Base-by-base conservation (phyloP, 73 alveolate genomes). In the Paramecium pentaurelia region DNA sequence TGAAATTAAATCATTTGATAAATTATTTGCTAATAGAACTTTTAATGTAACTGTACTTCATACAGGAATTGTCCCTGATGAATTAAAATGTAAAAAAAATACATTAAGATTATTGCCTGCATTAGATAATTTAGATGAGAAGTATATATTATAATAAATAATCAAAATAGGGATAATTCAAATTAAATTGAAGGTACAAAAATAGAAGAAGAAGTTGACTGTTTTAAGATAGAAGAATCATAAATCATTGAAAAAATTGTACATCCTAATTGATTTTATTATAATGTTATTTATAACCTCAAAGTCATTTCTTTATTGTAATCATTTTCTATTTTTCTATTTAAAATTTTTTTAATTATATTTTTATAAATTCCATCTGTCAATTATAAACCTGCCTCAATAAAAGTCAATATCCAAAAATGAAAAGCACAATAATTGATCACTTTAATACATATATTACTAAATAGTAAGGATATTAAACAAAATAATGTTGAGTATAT, bases 321-420 rank as follows among this genome's bases (percentile, higher is more conserved):
- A 64, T 22, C 0, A 9, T 6, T 34, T 64, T 32, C 14, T 1
- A 34, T 34, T 64, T 64, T 28, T 51, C 32, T 14, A 28, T n/a
- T 32, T 64, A 0, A 64, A 28, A 34, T 28, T 64, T 28, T 64
- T 64, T 32, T 64, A 32, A 64, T 22, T n/a, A n/a, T n/a, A n/a
- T n/a, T n/a, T n/a, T n/a, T n/a, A n/a, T n/a, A n/a, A n/a, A n/a
- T n/a, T n/a, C n/a, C n/a, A n/a, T n/a, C n/a, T n/a, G n/a, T n/a
- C n/a, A n/a, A n/a, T n/a, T n/a, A n/a, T n/a, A n/a, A n/a, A n/a
- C 77, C 77, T 16, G 64, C 75, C 45, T 80, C 58, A 40, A 80
- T 2, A 32, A 49, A 18, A 18, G 91, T 80, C 30, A 45, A 10
- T 9, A 80, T 25, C 91, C 91, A 80, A 80, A 80, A 80, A 45